Percentiles rank a stretch among this genome's conserved stretches.
Conservation (phyloP, 2,329 filamentous ascomycete species). For the Penicillium thymicola region DNA sequence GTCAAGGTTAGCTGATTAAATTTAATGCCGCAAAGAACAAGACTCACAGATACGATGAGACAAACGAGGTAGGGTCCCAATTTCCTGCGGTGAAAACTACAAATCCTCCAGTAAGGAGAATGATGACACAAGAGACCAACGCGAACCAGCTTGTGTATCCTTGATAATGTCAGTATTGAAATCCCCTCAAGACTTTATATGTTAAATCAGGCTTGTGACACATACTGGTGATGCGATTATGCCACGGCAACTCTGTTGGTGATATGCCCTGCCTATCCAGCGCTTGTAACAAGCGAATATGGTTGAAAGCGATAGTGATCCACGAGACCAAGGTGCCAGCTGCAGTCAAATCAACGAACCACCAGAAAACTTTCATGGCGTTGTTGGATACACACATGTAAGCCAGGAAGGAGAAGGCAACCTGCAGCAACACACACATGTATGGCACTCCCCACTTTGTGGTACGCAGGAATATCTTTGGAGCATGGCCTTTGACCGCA, state of each 20-base stretch:
- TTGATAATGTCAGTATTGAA: slow-evolving; percentile 28
- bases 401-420: slow-evolving; percentile 43
- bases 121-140: slow-evolving; percentile 59
- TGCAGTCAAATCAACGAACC: slow-evolving; percentile 61
- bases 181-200: too few species aligned
- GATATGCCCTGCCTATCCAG: slow-evolving; percentile 56
- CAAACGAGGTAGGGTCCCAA: slow-evolving; percentile 57
- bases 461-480: slow-evolving; percentile 46
- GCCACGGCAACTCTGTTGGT: slow-evolving; percentile 55
- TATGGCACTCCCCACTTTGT: slow-evolving; percentile 43
- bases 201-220: neutral
- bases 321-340: slow-evolving; percentile 63
- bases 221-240: slow-evolving; percentile 61
- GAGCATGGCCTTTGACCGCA: slow-evolving; percentile 51
- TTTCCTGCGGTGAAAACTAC: slow-evolving; percentile 58
- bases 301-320: slow-evolving; percentile 59
- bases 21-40: neutral
- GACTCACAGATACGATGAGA: slow-evolving; percentile 63
- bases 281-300: slow-evolving; percentile 56
- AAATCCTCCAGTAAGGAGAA: slow-evolving; percentile 70
- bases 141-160: slow-evolving; percentile 60
- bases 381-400: slow-evolving; percentile 46
- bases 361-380: slow-evolving; percentile 63
- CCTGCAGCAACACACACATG: slow-evolving; percentile 41
- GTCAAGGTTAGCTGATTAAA: neutral